Base-by-base conservation (phyloP, 2,329 filamentous ascomycete species). In the Venturia effusa region DNA sequence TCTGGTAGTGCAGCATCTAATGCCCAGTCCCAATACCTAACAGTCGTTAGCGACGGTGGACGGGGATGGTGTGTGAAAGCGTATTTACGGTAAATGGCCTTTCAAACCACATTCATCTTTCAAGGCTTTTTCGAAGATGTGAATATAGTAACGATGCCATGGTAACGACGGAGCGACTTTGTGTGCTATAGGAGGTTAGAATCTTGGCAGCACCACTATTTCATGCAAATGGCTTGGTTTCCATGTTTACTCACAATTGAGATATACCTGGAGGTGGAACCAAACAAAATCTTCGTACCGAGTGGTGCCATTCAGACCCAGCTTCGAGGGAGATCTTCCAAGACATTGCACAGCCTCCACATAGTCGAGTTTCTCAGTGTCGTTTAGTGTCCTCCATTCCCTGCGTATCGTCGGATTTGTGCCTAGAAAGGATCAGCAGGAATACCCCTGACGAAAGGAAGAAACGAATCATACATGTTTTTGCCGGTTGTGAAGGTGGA, bases 71-170 rank as follows among this genome's bases (percentile, higher is more conserved):
- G 34, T 4, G 8, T 34, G 30, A n/a, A 30, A 34, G 7, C 5
- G 15, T 57, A 57, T 57, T 57, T 57, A 57, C 51, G 51, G 51
- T 57, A 57, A 34, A 57, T 72, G 72, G 61, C 75, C 76, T 11
- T 67, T 71, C 64, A 77, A 79, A 34, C 75, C 75, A 63, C 77
- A 79, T 64, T 78, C 76, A 7, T 74, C 70, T 6, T 71, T 71
- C 3, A 79, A 70, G 1, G 74, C 74, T 62, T 76, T 69, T 62
- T 79, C 77, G 65, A 77, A 78, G 0, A 72, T 68, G 70, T 77
- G 74, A 10, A 71, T 74, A 66, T 74, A 78, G 67, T 77, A 77
- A 1, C 76, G 72, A 66, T 79, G 77, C 77, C 77, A 78, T 30
- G 77, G 68, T 37, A 78, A 68, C 71, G 78, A 57, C n/a, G 51